phyloP scores from a whole-genome alignment of 176 grass and related monocot genomes.

The Triticum dicoccoides region DNA sequence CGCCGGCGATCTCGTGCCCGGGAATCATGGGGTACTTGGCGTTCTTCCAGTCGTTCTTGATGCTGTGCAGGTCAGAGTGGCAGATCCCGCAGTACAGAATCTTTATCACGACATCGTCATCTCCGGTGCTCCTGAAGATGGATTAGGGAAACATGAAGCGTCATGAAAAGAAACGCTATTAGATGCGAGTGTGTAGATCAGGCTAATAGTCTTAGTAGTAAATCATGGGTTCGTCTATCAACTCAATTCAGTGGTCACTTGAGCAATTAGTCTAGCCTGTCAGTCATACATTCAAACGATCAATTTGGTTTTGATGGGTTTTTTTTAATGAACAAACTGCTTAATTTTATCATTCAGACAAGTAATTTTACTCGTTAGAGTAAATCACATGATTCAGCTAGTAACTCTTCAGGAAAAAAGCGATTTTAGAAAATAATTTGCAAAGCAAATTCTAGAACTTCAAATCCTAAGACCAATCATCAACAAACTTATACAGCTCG shows the following conservation, averaged over 20 bases:
- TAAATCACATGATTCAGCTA: neutral
- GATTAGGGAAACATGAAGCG: neutral
- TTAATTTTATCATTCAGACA: neutral
- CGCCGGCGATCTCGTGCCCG: constrained; percentile 81
- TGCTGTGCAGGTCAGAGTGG: constrained; percentile 70
- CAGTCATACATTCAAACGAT: neutral
- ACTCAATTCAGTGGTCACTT: neutral
- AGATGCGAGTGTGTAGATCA: neutral
- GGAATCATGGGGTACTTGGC: constrained; percentile 57
- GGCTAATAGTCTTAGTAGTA: neutral
- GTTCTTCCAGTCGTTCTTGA: constrained; percentile 76
- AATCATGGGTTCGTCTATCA: neutral
- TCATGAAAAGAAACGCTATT: neutral
- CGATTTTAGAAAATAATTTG: neutral
- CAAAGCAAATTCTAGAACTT: neutral
- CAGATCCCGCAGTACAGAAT: constrained; percentile 78
- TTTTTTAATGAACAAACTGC: neutral
- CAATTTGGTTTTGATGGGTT: no score
- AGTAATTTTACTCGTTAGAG: neutral
- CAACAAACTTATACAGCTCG: neutral
- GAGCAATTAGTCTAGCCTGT: neutral
- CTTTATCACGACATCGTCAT: constrained; percentile 69
- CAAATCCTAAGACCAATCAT: neutral
- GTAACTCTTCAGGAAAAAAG: neutral
- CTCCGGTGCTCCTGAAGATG: constrained; percentile 53